Evolutionary conservation across 129 eudicot species (phyloP).

Genomic region (Kitagawia praeruptora): DNA sequence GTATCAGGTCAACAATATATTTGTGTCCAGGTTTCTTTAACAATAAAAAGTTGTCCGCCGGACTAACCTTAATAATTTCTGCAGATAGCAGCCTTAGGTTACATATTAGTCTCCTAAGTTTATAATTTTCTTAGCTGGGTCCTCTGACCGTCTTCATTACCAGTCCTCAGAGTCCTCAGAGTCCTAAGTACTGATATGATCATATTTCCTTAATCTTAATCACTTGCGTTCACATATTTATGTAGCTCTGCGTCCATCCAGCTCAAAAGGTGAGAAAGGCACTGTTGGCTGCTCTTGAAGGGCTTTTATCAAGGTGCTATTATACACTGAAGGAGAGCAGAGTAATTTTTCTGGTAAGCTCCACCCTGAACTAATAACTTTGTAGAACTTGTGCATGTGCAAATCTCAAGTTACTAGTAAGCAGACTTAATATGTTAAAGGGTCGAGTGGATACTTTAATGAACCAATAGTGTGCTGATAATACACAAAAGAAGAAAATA

Average conservation of each 20-base stretch:
- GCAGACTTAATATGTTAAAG: neutral
- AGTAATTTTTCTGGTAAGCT: slow-evolving; percentile 73
- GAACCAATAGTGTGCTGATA: neutral
- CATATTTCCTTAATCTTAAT: neutral
- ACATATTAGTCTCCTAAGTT: no score
- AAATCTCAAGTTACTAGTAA: neutral
- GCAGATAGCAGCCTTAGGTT: no score
- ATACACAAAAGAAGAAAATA: no score
- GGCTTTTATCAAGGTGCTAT: slow-evolving; percentile 60
- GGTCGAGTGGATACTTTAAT: slow-evolving; percentile 1
- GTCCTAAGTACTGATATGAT: no score
- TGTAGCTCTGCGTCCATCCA: slow-evolving; percentile 82
- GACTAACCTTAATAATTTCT: no score
- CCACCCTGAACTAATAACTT: slow-evolving; percentile 13
- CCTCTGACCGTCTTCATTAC: no score
- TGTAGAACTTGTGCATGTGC: neutral
- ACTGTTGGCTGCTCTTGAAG: slow-evolving; percentile 55
- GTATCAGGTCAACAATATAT: no score
- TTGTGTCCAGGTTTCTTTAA: no score
- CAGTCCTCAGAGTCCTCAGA: no score
- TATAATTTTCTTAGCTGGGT: no score
- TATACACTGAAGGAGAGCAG: slow-evolving; percentile 61
- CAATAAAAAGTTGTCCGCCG: no score
- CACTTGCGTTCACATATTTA: slow-evolving; percentile 3
- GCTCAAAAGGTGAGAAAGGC: slow-evolving; percentile 61